A percentile compares a stretch with the other conserved stretches of the same genome.
Evolutionary conservation across 1,284 basidiomycete species (phyloP).

Genomic region (Moniliella sp.): DNA sequence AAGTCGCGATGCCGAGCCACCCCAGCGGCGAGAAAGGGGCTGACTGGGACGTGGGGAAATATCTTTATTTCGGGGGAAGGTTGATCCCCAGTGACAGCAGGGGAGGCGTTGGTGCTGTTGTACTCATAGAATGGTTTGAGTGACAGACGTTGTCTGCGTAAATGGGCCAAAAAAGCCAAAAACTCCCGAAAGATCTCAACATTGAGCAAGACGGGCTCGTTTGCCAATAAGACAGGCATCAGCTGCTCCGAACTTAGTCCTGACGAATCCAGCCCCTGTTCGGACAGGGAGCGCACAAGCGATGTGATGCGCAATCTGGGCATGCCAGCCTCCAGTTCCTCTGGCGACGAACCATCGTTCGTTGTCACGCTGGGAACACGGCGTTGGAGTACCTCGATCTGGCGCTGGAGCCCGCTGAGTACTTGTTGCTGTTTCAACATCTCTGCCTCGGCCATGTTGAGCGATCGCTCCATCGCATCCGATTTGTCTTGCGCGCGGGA

Average conservation of each 20-base stretch:
- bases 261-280: no score
- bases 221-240: not conserved
- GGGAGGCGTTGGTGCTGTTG: constrained; percentile 1
- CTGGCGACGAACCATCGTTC: no score
- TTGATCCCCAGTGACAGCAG: not conserved
- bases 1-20: constrained; percentile 51
- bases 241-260: no score
- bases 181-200: constrained; percentile 62
- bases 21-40: constrained; percentile 34
- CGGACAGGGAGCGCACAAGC: no score
- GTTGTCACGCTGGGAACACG: no score
- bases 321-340: no score
- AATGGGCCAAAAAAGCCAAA: constrained; percentile 54
- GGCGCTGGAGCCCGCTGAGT: constrained; percentile 57
- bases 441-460: constrained; percentile 58
- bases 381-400: constrained; percentile 48
- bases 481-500: constrained; percentile 63
- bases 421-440: constrained; percentile 35
- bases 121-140: constrained; percentile 21
- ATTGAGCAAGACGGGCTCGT: constrained; percentile 12
- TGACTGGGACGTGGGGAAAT: no score
- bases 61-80: no score
- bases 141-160: constrained; percentile 47
- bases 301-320: no score
- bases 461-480: constrained; percentile 53